These are phyloP conservation scores for Mycena albidolilacea DNA, from an alignment of 768 basidiomycete species.

Conservation along the genomic window DNA sequence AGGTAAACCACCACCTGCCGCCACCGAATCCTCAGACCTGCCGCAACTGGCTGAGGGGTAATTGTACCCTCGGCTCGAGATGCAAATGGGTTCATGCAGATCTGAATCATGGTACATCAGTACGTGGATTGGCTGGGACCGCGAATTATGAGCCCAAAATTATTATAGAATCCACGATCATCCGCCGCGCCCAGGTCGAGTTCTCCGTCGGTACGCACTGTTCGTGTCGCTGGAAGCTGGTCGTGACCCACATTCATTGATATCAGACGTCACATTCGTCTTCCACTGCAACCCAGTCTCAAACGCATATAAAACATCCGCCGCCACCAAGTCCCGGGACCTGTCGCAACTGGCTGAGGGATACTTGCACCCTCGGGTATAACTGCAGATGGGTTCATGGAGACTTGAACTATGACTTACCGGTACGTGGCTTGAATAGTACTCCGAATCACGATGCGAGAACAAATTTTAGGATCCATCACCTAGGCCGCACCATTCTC, in stretches of 20 bases:
- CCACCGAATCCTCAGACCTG: slow-evolving; percentile 43
- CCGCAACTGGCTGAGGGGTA: slow-evolving; percentile 50
- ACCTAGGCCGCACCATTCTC: background rate
- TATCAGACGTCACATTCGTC: background rate
- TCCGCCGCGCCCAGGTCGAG: background rate
- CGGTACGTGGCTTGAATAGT: slow-evolving; percentile 31
- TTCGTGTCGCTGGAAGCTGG: background rate
- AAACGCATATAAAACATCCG: slow-evolving; percentile 28
- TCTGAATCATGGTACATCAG: slow-evolving; percentile 43
- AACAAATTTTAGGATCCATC: background rate
- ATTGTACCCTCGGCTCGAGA: slow-evolving; percentile 41
- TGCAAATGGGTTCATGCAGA: slow-evolving; percentile 46
- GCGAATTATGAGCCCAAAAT: background rate
- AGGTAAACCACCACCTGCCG: slow-evolving; percentile 29
- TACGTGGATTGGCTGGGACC: slow-evolving; percentile 19
- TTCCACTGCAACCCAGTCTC: background rate
- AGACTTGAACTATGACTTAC: slow-evolving; percentile 44
- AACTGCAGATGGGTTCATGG: slow-evolving; percentile 44
- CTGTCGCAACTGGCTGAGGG: slow-evolving; percentile 52
- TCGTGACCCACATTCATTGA: background rate
- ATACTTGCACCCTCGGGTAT: slow-evolving; percentile 44
- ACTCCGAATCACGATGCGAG: background rate
- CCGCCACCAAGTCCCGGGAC: slow-evolving; percentile 39
- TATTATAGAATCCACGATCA: slow-evolving; percentile 3
- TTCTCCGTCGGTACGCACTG: background rate